Evolutionary conservation across 2,329 filamentous ascomycete species (phyloP), one percentile per base, ranked within the genome.

Genomic region (Xylariaceae sp.): DNA sequence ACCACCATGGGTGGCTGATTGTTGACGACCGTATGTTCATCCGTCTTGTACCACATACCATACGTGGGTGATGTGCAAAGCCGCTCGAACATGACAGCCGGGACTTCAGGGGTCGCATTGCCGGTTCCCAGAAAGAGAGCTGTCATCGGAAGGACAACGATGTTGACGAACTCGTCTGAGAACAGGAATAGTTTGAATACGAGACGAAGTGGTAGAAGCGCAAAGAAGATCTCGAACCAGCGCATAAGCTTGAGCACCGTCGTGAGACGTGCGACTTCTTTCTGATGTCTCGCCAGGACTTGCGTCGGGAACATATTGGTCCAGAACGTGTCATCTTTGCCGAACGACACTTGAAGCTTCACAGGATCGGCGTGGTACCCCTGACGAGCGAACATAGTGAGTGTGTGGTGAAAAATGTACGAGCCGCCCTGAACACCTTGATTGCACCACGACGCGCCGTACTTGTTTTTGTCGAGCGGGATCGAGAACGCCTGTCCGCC

Each of bases 401-500:
- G 72, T 8, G 81, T 84, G 65, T 84, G 82, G 65, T 83, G 81
- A 68, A 83, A 84, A 62, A 83, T 83, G 69, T 80, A 80, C 44
- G 78, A 81, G 44, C 81, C 82, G 50, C 82, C 81, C 62, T 84
- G 81, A 0, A 83, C 83, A 54, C 83, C 83, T 64, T 86, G 82
- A 65, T 86, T 86, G 65, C 84, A 76, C 82, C 82, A 86, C 57
- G 78, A 79, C 2, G 83, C 82, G n/a, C 82, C 83, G 67, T 84
- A 77, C 49, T 77, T 79, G 39, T 80, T 72, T 67, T 84, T 82
- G 66, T 86, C 79, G 13, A 87, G 70, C 13, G 80, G 79, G 50
- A 86, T 84, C 3, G 82, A 85, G 70, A 84, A 86, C 1, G 83
- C 83, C 67, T 87, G 83, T 0, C 83, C 83, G 57, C 83, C 83